These are phyloP conservation scores for Schwanniomyces occidentalis DNA, from an alignment of 805 yeast genomes.

Conservation along the genomic window DNA sequence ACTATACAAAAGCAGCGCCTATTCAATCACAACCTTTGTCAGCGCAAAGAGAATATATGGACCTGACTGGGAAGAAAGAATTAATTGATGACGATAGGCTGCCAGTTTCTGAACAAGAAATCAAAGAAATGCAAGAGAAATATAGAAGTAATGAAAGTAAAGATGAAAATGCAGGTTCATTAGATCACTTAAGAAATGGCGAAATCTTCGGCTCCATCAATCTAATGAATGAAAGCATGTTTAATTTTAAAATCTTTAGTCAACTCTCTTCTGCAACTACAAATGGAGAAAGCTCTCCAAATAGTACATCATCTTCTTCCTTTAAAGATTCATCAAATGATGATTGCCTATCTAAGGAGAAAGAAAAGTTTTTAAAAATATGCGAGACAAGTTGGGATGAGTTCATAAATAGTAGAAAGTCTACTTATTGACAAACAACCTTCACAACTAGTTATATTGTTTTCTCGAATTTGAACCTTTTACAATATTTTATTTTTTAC, in stretches of 20 bases:
- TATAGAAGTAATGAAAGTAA: conserved; percentile 14
- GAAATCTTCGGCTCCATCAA: conserved; percentile 39
- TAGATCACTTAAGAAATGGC: conserved; percentile 7
- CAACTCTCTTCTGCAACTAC: conserved; percentile 2
- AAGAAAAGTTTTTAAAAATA: conserved; percentile 40
- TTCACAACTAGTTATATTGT: too few relatives aligned
- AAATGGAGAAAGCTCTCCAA: neutral
- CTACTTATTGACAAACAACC: too few relatives aligned
- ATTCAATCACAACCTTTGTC: conserved; percentile 51
- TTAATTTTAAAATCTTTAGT: conserved; percentile 34
- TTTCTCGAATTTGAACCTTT: too few relatives aligned
- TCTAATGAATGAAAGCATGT: conserved; percentile 36
- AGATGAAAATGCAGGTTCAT: conserved; percentile 2
- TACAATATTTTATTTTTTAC: too few relatives aligned
- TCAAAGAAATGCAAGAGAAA: conserved; percentile 32
- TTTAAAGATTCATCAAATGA: neutral
- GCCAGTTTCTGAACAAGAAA: conserved; percentile 31
- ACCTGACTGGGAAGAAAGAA: conserved; percentile 4
- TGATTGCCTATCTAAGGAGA: conserved; percentile 21
- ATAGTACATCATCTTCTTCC: neutral
- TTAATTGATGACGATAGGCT: conserved; percentile 23
- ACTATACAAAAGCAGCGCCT: conserved; percentile 48
- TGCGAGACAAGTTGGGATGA: conserved; percentile 48
- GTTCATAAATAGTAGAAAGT: conserved; percentile 20
- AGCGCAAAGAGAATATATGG: conserved; percentile 46